Base-by-base conservation (phyloP, 2,329 filamentous ascomycete species). In the Ascochyta lentis region DNA sequence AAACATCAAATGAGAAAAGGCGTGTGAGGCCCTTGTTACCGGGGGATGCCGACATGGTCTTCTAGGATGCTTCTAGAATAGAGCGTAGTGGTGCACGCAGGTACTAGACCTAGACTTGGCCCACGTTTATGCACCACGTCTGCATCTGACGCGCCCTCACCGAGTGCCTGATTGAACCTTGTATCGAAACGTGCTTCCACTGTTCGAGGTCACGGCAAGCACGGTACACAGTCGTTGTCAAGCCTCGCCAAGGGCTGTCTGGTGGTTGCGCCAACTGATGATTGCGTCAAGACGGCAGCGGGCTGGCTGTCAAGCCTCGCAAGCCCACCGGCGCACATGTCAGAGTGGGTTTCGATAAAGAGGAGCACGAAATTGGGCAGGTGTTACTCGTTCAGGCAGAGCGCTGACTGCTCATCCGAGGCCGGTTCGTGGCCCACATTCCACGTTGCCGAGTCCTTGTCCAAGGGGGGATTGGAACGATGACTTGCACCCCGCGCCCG, bases 331-430 rank as follows among this genome's bases (percentile, higher is more conserved):
- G 43, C 9, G 49, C 51, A 43, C 51, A 54, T 49, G 51, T 44
- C 34, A 40, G n/a, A 49, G 52, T 45, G 52, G 52, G 41, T 19
- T 22, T 51, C 52, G 42, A 55, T 49, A 55, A 44, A 45, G 22
- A 16, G 9, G 34, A 16, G 13, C 39, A 45, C 40, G 16, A 13
- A 51, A 51, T 34, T 13, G 42, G 53, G 41, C 53, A 50, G 47
- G 35, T 37, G 42, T 47, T 41, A 29, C 42, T 47, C 22, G 27
- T 56, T 49, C 35, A 27, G 42, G 53, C 43, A 49, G 41, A 40
- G 44, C 39, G 44, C 53, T 56, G 47, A 54, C 40, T 49, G 51
- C 51, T 29, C 43, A 23, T 39, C 51, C 51, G 51, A 54, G 51
- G 51, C 51, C 39, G 39, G 38, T 40, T 47, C 31, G 45, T 39